Evolutionary conservation across 2,329 filamentous ascomycete genomes (phyloP).

Genomic region (Arthrobotrys megalospora): DNA sequence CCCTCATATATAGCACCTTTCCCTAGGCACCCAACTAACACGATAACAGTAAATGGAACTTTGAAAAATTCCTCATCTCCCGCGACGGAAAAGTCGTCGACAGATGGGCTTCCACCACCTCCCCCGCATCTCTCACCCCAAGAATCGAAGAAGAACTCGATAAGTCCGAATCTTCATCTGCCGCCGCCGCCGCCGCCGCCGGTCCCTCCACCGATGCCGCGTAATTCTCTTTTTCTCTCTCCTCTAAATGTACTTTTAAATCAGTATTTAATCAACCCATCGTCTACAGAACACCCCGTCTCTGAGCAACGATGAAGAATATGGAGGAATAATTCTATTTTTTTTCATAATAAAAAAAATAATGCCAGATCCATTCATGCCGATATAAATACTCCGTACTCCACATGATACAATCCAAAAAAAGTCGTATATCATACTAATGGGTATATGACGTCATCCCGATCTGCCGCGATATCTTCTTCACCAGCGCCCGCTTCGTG

Average conservation of each 20-base stretch:
- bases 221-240: background rate
- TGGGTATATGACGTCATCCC: slow-evolving; percentile 71
- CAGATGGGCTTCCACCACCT: slow-evolving; percentile 89
- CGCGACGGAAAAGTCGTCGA: slow-evolving; percentile 87
- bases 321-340: background rate
- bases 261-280: background rate
- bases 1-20: background rate
- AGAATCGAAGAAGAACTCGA: slow-evolving; percentile 82
- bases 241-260: background rate
- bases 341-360: background rate
- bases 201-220: background rate
- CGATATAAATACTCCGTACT: slow-evolving; percentile 9
- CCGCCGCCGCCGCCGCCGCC: background rate
- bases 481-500: slow-evolving; percentile 83
- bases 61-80: slow-evolving; percentile 96
- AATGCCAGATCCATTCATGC: background rate
- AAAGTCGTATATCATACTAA: background rate
- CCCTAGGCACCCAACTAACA: slow-evolving; percentile 11
- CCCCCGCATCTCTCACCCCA: slow-evolving; percentile 84
- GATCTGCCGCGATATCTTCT: slow-evolving; percentile 84
- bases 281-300: background rate
- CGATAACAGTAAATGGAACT: slow-evolving; percentile 86
- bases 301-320: background rate
- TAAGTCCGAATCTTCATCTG: slow-evolving; percentile 67
- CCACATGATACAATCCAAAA: background rate